Base-by-base conservation (phyloP, 208 protist genomes). In the Sergeia podlipaevii region DNA sequence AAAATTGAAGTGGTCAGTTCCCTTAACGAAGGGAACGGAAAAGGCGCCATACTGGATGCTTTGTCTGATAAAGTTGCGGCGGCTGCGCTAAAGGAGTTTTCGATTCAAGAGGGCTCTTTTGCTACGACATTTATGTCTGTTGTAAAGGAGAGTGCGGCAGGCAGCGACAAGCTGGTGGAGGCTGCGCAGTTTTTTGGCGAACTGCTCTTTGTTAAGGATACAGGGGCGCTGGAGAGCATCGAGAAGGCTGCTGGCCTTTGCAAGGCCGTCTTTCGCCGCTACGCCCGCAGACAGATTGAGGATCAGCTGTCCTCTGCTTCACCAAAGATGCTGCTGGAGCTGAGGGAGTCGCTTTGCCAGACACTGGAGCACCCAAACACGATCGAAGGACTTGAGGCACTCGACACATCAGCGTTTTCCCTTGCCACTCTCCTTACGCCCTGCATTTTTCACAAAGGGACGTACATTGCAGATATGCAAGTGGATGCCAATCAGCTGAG, bases 131-230 rank as follows among this genome's bases (percentile, higher is more conserved):
- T 91, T 18, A 70, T 75, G 0, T 41, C 60, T 20, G 17, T 54
- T 4, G 46, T 94, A 23, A 49, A 56, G 8, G 39, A 15, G 2
- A 34, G 67, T 17, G 43, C 74, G 27, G 59, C 70, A 13, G 34
- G 46, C 0, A n/a, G 30, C 15, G 11, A 46, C 8, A 24, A 57
- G 20, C 67, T 77, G 15, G 50, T 82, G 17, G 77, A 91, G 23
- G 83, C 78, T 13, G 79, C 84, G 15, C 74, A 77, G 20, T 39
- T 76, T 6, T 37, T 95, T 11, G 88, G 88, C 6, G 75, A 87
- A 59, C 72, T 95, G 6, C 72, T 95, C 13, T 95, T 92, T 32
- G 62, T 77, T 23, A 95, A 95, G 63, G 88, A 95, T 56, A 82
- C 65, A 13, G 69, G 59, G 1, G 84, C 84, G 41, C 65, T 89